Evolutionary conservation across 1,139 yeast species (phyloP), one percentile per base, ranked within the genome.

Genomic region (Suhomyces yuchorum): DNA sequence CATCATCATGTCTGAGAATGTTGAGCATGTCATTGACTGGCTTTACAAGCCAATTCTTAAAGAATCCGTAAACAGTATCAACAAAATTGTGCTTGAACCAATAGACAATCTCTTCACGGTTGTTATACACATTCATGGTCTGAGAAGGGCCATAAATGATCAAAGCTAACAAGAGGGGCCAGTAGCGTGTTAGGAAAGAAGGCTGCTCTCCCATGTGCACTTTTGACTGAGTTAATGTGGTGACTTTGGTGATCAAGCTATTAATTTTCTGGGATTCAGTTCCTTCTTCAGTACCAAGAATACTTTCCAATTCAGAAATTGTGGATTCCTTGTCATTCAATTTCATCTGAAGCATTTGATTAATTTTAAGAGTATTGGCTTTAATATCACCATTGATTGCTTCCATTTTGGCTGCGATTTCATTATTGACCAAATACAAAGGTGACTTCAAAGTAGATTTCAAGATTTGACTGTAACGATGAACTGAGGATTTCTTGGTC

Each of bases 1-100:
- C 81, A 30, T 84, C 85, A 62, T 92, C 97, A 62, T 89, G 95
- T 48, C 96, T 78, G 22, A 93, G 84, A 0, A 96, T 90, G 44
- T 81, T 78, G 55, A 90, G 70, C 59, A 93, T 85, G 56, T 87
- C 85, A 42, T 73, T 71, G n/a, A 88, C 61, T 1, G 99, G 98
- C 44, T 79, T 79, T 26, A 89, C 69, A 3, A 93, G 77, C 97
- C 98, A 92, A 63, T 92, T 90, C 36, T 73, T 70, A 72, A 84
- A 80, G 56, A 92, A 85, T 1, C 95, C 90, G 38, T 63, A 60
- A 1, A 76, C 61, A 0, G 96, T 87, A 33, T 84, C 90, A 20
- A 84, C 65, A 3, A 88, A 65, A 51, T 85, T 85, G 40, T 71
- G 70, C 50, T 73, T 70, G 43, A 82, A 52, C 86, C 93, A 90